Evolutionary conservation across 2,329 filamentous ascomycete genomes (phyloP), one percentile per base, ranked within the genome.

Genomic region (Cytospora leucostoma): DNA sequence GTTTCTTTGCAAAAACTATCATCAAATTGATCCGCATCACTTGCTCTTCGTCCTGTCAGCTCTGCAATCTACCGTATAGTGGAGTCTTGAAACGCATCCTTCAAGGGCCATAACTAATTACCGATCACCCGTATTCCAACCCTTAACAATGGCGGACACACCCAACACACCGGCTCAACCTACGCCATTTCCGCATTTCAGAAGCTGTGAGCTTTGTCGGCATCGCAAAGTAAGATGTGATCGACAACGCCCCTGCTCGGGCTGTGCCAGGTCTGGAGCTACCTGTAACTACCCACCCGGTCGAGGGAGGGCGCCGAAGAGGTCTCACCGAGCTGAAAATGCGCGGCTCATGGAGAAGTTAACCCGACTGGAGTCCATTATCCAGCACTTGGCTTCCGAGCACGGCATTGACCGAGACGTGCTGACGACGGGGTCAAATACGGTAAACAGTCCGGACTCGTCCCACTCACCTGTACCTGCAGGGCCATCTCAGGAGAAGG

Each of bases 291-390:
- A 68, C 51, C 65, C 63, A 15, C 33, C 56, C 5, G 65, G 67
- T 7, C 67, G 56, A 37, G 67, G 67, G 1, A 66, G 68, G 58
- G 64, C 61, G 11, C 62, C 64, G 6, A 71, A 69, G 65, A 64
- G 61, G 51, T 50, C 49, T 4, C 61, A 54, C 40, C 58, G 49
- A 17, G 54, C 27, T 27, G 57, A 56, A 34, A 59, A 66, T 54
- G 50, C 57, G 1, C 54, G 64, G 50, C 57, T 66, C 11, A 49
- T 56, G n/a, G 56, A 66, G 6, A 66, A 66, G 56, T 47, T 67
- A 7, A 32, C 56, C 51, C 37, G 61, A 15, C 55, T 65, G 27
- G 67, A 62, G 59, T 19, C 55, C 13, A 64, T 64, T 19, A 64
- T 66, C 55, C 50, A 61, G 27, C 58, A 47, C 5, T 33, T 65